Percentiles rank a stretch among this genome's conserved stretches.
Evolutionary conservation across 2,329 filamentous ascomycete genomes (phyloP).

Genomic region (Pseudogymnoascus sp.): DNA sequence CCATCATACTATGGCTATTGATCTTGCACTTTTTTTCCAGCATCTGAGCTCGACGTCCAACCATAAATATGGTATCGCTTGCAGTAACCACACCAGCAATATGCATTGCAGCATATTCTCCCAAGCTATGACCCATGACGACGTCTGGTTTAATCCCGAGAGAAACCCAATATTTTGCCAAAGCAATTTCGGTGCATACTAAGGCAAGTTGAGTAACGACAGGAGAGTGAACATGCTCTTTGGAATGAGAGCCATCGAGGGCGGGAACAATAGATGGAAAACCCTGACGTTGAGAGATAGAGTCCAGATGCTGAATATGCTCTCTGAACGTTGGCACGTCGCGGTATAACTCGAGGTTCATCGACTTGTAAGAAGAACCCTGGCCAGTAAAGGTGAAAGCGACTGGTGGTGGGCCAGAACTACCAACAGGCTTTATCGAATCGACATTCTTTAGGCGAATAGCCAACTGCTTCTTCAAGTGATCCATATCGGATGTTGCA

Average conservation of each 20-base stretch:
- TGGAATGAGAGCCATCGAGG: conserved; percentile 34
- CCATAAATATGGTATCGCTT: conserved; percentile 62
- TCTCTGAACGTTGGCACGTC: conserved; percentile 24
- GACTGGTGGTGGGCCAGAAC: neutral
- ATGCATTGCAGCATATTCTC: conserved; percentile 65
- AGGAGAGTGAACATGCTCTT: conserved; percentile 37
- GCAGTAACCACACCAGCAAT: conserved; percentile 61
- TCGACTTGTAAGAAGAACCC: conserved; percentile 27
- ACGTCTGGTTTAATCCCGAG: conserved; percentile 46
- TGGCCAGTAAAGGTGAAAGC: conserved; percentile 28
- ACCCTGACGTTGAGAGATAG: conserved; percentile 18
- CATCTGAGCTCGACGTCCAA: conserved; percentile 57
- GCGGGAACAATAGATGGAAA: conserved; percentile 29
- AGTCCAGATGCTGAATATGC: conserved; percentile 21
- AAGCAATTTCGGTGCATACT: conserved; percentile 44
- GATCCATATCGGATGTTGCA: conserved; percentile 29
- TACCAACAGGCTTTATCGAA: conserved; percentile 9
- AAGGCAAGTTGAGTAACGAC: conserved; percentile 44
- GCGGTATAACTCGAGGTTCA: conserved; percentile 37
- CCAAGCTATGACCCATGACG: conserved; percentile 55
- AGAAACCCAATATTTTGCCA: conserved; percentile 44
- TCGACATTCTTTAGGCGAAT: neutral
- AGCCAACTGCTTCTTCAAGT: conserved; percentile 12
- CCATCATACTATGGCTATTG: conserved; percentile 59
- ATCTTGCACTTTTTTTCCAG: conserved; percentile 56